Base-by-base conservation (phyloP, 73 alveolate species). In the Effrenium voratum region DNA sequence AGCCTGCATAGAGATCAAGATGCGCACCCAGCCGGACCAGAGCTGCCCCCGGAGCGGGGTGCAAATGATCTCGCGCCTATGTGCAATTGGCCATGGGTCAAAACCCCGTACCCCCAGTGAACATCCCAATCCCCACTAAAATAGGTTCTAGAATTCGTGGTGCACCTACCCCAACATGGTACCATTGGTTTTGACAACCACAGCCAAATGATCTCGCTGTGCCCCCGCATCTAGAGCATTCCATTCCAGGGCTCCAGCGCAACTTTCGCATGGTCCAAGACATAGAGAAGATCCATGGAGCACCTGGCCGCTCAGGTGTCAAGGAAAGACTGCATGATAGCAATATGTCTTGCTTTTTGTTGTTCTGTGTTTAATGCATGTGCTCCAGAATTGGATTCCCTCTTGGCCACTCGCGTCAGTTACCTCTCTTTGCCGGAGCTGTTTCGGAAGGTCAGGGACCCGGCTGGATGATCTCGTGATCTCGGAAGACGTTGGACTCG, bases 401-500 rank as follows among this genome's bases (percentile, higher is more conserved):
- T n/a, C n/a, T n/a, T n/a, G n/a, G n/a, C n/a, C n/a, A n/a, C n/a
- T n/a, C n/a, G n/a, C n/a, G n/a, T n/a, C n/a, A n/a, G n/a, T n/a
- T n/a, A n/a, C n/a, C n/a, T n/a, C n/a, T n/a, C n/a, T n/a, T n/a
- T n/a, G n/a, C 49, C 46, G 32, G 46, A 38, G 16, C 8, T 63
- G 38, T 63, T 19, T 68, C 22, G 45, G 73, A 16, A 63, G 38
- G 45, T 16, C 13, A 47, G 38, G 50, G 82, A 26, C 12, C 19
- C 49, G 12, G 75, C 97, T 90, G 97, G 36, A 90, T 90, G 97
- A 90, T 90, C 76, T 90, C 97, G 76, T 90, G 97, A 32, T 90
- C 97, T 45, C 97, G 80, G 87, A 90, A 90, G 66, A 47, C 68
- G 76, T 47, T 90, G 76, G 97, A 90, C 97, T 90, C 97, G 88